Conservation (phyloP, 2,329 filamentous ascomycete genomes). For the Graphiopsis chlorocephala region DNA sequence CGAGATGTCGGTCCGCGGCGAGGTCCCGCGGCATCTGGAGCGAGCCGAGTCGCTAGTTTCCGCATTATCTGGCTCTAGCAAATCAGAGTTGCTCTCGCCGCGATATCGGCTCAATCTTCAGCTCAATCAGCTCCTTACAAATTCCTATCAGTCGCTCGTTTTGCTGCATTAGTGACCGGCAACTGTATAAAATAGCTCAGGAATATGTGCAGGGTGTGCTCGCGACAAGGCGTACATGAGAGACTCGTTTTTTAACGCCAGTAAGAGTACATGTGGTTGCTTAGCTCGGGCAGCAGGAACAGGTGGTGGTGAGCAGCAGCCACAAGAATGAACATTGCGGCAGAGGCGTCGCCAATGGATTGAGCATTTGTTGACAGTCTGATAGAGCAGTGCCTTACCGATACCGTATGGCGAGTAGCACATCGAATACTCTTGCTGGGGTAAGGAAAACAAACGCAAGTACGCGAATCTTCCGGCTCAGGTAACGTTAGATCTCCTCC, state of each 20-base stretch:
- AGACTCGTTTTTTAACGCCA: too few species aligned
- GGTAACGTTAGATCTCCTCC: neutral
- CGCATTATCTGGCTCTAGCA: neutral
- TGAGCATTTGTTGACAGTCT: neutral
- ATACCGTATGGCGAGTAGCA: neutral
- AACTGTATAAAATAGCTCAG: too few species aligned
- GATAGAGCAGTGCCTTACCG: neutral
- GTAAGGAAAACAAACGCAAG: neutral
- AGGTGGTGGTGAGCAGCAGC: neutral
- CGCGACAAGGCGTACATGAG: too few species aligned
- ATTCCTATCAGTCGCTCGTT: neutral
- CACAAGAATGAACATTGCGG: neutral
- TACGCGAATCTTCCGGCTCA: neutral
- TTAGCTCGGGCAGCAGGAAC: neutral
- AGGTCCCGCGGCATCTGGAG: neutral
- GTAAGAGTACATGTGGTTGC: neutral
- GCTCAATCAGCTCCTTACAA: neutral
- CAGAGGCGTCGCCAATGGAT: neutral
- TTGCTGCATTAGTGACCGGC: too few species aligned
- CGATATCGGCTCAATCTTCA: neutral
- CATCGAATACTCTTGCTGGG: neutral
- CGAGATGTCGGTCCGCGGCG: too few species aligned
- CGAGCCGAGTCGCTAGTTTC: neutral
- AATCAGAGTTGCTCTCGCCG: neutral
- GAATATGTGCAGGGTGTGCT: too few species aligned